phyloP scores from a whole-genome alignment of 2,329 filamentous ascomycete species.

The Tolypocladium cylindrosporum region DNA sequence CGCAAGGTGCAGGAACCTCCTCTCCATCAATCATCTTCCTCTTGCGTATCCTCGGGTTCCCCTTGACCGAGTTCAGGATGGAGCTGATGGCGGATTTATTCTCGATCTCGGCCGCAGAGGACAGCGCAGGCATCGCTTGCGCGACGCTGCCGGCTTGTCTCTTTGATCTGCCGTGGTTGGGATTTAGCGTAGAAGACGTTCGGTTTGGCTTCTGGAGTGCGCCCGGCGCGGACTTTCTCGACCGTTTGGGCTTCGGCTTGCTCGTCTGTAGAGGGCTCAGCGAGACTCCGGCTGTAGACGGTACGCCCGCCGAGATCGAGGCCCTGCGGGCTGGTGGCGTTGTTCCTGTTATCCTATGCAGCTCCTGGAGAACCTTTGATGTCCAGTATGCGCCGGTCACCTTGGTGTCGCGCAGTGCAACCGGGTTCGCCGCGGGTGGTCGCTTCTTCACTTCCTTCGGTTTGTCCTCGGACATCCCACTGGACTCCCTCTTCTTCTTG shows the following conservation, averaged over 20 bases:
- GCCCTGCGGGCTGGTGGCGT: constrained; percentile 8
- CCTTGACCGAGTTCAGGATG: constrained; percentile 42
- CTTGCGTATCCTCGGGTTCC: constrained; percentile 34
- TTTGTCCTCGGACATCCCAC: constrained; percentile 11
- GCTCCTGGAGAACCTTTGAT: constrained; percentile 29
- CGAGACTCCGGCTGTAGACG: background rate
- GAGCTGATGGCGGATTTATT: constrained; percentile 20
- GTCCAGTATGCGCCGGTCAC: constrained; percentile 33
- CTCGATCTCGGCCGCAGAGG: constrained; percentile 3
- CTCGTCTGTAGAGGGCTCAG: background rate
- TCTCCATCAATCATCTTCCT: constrained; percentile 34
- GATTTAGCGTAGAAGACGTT: constrained; percentile 23
- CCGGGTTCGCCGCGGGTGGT: constrained; percentile 26
- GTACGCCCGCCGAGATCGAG: constrained; percentile 7
- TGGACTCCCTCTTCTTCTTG: constrained; percentile 25
- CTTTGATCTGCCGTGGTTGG: constrained; percentile 23
- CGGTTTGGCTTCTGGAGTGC: constrained; percentile 18
- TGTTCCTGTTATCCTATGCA: constrained; percentile 24
- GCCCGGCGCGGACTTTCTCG: constrained; percentile 31
- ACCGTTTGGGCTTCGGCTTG: constrained; percentile 17
- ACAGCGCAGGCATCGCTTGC: constrained; percentile 1
- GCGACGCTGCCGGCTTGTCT: constrained; percentile 1
- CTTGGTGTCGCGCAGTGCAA: constrained; percentile 35
- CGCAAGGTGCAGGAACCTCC: constrained; percentile 13
- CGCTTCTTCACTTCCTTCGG: constrained; percentile 19